These are phyloP conservation scores for Bolboschoenoplectus hybrid DNA, from an alignment of 202 grass and related monocot species.

Conservation along the genomic window DNA sequence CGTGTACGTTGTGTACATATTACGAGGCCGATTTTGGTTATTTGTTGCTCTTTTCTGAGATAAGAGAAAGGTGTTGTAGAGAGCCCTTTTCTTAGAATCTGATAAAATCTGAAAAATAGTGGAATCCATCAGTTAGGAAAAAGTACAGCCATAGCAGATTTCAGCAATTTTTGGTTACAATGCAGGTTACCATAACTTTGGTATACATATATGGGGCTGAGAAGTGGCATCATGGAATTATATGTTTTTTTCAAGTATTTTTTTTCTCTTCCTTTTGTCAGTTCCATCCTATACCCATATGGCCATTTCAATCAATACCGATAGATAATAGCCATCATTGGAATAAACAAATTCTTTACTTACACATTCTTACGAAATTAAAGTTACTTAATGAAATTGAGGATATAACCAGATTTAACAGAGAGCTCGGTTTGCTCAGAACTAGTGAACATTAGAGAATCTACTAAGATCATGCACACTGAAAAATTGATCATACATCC, in stretches of 20 bases:
- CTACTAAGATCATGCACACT: not conserved
- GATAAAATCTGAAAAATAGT: constrained; percentile 71
- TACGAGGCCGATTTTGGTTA: constrained; percentile 48
- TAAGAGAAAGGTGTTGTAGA: constrained; percentile 73
- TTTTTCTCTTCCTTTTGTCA: not conserved
- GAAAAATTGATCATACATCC: not conserved
- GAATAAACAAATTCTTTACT: not conserved
- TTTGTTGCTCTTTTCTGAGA: constrained; percentile 58
- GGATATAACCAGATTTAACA: not conserved
- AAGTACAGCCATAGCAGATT: not conserved
- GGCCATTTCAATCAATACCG: not conserved
- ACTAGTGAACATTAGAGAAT: not conserved
- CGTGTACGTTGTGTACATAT: constrained; percentile 54
- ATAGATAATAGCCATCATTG: not conserved
- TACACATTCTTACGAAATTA: not conserved
- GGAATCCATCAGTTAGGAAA: not conserved
- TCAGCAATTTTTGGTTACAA: not conserved
- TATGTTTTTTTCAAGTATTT: not conserved
- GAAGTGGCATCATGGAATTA: not conserved
- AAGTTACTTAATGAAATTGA: not conserved
- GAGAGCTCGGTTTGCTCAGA: not conserved
- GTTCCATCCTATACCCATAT: not conserved
- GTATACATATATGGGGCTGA: not conserved
- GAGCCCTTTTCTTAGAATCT: constrained; percentile 72
- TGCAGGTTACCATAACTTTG: not conserved